Percentiles rank a stretch among this genome's conserved stretches.
Conservation (phyloP, 2,329 filamentous ascomycete species). For the Cordyceps cateniannulata region DNA sequence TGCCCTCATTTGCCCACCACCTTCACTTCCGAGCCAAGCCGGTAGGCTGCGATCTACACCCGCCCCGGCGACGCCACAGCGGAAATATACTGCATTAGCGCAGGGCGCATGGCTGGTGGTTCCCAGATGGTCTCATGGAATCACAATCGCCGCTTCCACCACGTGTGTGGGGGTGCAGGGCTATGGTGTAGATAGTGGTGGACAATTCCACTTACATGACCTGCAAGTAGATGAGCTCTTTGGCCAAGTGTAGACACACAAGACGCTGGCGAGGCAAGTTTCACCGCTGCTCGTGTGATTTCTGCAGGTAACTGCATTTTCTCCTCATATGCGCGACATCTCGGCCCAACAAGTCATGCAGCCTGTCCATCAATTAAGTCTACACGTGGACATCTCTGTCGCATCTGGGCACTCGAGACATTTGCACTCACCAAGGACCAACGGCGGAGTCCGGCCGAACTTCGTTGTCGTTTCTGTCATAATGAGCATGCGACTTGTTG, state of each 20-base stretch:
- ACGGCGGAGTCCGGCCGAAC: no score
- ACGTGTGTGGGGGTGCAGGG: constrained; percentile 3
- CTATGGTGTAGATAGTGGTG: not conserved
- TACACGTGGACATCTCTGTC: not conserved
- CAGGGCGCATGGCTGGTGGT: not conserved
- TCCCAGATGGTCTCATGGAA: not conserved
- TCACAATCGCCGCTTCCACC: not conserved
- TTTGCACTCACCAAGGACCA: not conserved
- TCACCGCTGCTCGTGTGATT: not conserved
- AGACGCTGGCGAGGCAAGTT: not conserved
- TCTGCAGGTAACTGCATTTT: not conserved
- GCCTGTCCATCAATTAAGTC: not conserved
- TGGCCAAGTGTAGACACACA: not conserved
- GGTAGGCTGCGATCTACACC: not conserved
- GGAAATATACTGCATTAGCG: constrained; percentile 2
- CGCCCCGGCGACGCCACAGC: not conserved
- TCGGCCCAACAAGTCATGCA: not conserved
- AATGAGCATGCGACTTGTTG: constrained; percentile 5
- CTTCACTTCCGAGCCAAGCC: not conserved
- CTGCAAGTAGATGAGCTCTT: not conserved
- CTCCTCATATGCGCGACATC: not conserved
- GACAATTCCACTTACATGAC: not conserved
- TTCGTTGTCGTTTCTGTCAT: not conserved
- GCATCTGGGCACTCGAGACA: not conserved
- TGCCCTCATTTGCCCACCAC: not conserved